Evolutionary conservation across 345 rosid genomes (phyloP), one percentile per base, ranked within the genome.

Genomic region (Populus euphratica): DNA sequence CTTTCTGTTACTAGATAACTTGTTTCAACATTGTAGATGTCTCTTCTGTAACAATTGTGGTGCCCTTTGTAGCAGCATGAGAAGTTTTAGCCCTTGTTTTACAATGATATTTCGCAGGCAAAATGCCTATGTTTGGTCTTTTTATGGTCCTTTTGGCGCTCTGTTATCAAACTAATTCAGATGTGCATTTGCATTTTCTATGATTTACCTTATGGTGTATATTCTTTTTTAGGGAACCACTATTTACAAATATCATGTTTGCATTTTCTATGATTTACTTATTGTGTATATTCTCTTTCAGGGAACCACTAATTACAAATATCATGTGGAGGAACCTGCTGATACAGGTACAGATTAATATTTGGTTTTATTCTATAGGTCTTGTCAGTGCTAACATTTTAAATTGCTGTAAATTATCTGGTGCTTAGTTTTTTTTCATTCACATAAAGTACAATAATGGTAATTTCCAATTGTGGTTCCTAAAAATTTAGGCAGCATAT

Each of bases 241-340:
- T 82, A 16, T 71, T 82, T 41, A 82, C 85, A 52, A 82, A 82
- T 61, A 82, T 82, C 63, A 82, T 82, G 85, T 82, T 50, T 71
- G 20, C 23, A 10, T 33, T 72, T 72, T 72, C 31, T 43, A 72
- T 27, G 16, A 54, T 73, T 3, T 16, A 73, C 29, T 21, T 21
- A 36, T 38, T 21, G 29, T 65, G 54, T 43, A 14, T 10, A 6
- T 36, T 25, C 67, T 38, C 38, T 23, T 33, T 5, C 74, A 82
- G 85, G 85, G 85, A 82, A 62, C 85, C 85, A 17, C 70, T 82
- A 16, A 78, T 82, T 43, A 82, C 85, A 54, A 82, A 82, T 61
- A 82, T 82, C 63, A 82, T 82, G 85, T 82, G 85, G 85, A 82
- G 82, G 69, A 82, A 82, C 79, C 74, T 82, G 56, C 73, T 82